Evolutionary conservation across 2,329 filamentous ascomycete species (phyloP).

Genomic region (Leptographium wingfieldii): DNA sequence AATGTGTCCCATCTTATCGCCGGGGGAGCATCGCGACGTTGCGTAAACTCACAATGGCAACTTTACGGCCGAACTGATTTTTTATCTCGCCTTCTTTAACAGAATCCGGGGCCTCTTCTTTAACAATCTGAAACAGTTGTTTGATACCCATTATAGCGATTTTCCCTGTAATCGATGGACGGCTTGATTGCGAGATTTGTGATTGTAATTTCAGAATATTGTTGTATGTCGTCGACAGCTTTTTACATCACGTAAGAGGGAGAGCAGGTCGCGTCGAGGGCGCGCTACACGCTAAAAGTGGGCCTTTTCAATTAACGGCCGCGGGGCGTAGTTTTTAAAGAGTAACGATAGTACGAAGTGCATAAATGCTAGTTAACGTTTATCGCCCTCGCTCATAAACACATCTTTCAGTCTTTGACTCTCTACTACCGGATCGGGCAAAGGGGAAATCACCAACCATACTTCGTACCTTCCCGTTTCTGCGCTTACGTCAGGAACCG

Average conservation of each 20-base stretch:
- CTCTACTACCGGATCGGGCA: too few species aligned
- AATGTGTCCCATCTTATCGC: background rate
- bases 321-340: background rate
- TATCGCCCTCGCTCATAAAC: background rate
- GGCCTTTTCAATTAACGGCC: background rate
- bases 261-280: background rate
- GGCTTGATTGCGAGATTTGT: background rate
- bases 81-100: slow-evolving; percentile 98
- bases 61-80: slow-evolving; percentile 95
- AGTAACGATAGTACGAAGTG: too few species aligned
- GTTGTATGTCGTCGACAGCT: background rate
- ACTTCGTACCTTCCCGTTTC: background rate
- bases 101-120: slow-evolving; percentile 87
- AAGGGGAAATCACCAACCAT: too few species aligned
- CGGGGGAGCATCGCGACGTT: background rate
- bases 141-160: slow-evolving; percentile 47
- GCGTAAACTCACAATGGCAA: slow-evolving; percentile 66
- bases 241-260: background rate
- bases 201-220: background rate
- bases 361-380: too few species aligned
- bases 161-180: background rate
- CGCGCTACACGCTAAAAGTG: background rate
- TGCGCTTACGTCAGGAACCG: slow-evolving; percentile 25
- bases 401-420: background rate
- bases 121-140: slow-evolving; percentile 69